Evolutionary conservation across 2,329 filamentous ascomycete genomes (phyloP).

Genomic region (Fusarium irregulare): DNA sequence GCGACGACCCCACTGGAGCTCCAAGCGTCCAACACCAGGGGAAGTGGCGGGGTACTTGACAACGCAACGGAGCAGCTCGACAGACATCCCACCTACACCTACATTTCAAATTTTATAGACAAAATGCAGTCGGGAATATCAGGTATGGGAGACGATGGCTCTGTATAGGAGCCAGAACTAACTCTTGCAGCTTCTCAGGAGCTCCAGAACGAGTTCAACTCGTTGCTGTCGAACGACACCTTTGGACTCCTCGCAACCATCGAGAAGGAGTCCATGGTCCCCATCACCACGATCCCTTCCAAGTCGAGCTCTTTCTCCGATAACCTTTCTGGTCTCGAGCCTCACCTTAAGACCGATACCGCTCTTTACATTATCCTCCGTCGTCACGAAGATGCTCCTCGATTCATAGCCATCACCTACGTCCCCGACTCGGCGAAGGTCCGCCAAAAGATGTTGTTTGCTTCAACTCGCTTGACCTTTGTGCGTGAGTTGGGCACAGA

Average conservation of each 20-base stretch:
- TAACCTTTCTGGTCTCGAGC: constrained; percentile 71
- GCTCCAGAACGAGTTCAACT: constrained; percentile 78
- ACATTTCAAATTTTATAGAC: constrained; percentile 14
- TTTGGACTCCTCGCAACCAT: constrained; percentile 81
- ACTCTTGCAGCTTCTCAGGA: constrained; percentile 74
- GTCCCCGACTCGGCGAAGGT: constrained; percentile 83
- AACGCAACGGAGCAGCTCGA: constrained; percentile 30
- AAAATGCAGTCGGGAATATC: constrained; percentile 83
- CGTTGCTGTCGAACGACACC: constrained; percentile 69
- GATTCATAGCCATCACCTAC: constrained; percentile 78
- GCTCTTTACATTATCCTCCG: constrained; percentile 82
- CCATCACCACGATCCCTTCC: constrained; percentile 65
- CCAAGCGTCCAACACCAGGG: constrained; percentile 18
- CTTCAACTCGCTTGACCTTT: constrained; percentile 79
- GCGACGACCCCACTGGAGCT: constrained; percentile 42
- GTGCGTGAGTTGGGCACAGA: constrained; percentile 82
- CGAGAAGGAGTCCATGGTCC: constrained; percentile 73
- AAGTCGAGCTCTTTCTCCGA: constrained; percentile 67
- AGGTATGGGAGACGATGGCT: constrained; percentile 59
- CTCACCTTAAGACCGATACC: constrained; percentile 72
- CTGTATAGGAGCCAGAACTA: not conserved
- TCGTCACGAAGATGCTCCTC: constrained; percentile 67
- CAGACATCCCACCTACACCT: constrained; percentile 25
- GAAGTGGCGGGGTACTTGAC: constrained; percentile 47
- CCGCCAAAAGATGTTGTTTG: constrained; percentile 88